Evolutionary conservation across 805 yeast species (phyloP), one percentile per base, ranked within the genome.

Genomic region (Yarrowia porcina): DNA sequence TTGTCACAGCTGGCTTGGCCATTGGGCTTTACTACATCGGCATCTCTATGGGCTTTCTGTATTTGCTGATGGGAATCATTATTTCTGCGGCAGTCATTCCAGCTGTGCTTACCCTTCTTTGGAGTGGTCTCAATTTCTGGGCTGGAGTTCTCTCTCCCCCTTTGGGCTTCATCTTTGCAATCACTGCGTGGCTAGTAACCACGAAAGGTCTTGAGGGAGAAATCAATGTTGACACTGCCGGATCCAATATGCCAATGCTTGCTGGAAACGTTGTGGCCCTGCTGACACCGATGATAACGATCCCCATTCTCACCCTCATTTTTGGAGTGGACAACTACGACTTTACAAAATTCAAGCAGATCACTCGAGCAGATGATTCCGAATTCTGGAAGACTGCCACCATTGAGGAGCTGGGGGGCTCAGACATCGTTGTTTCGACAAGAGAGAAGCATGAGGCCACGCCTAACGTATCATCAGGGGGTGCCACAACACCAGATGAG

Each of bases 31-130:
- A 83, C 75, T 88, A 90, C 69, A 96, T 93, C 20, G 87, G 86
- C 20, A 86, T 90, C 61, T 83, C 89, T 28, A 87, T 90, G 89
- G 96, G 97, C 27, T 91, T 87, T 76, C 78, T 91, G 41, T 90
- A 90, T 74, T 89, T 89, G 71, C 76, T 91, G 66, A 90, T 90
- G 96, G 97, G 97, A 62, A 83, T 90, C 64, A 87, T 91, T 49
- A 89, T 91, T 65, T 88, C 94, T 5, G 84, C 93, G 65, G 96
- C 93, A 20, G 97, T 91, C 8, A 74, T 89, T 47, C 96, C 97
- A 1, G 82, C 88, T 13, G 82, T 87, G 5, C 74, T 88, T 67
- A 85, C 94, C 0, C 75, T 91, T 64, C 79, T 89, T 66, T 88
- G 91, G 78, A 63, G 65, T 4, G 74, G 82, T 49, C 89, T 86